Conservation (phyloP, 768 basidiomycete species). For the Naganishia vishniacii region DNA sequence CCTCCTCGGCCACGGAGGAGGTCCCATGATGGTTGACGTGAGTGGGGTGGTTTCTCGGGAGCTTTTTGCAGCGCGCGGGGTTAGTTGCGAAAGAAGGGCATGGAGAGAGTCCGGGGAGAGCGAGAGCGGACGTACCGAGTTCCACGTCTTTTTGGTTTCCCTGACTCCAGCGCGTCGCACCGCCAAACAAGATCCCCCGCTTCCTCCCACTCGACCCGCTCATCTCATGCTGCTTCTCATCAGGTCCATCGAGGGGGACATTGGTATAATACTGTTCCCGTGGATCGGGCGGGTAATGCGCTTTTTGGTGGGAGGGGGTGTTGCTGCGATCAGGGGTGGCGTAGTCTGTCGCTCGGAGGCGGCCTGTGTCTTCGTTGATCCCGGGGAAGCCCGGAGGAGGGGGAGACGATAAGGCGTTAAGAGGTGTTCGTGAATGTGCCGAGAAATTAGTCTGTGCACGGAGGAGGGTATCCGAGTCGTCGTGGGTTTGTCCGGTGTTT, state of each 20-base stretch:
- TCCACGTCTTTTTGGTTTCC: conserved; percentile 16
- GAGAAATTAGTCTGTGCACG: conserved; percentile 12
- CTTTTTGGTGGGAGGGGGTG: neutral
- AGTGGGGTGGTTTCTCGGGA: conserved; percentile 7
- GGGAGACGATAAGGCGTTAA: too few species aligned
- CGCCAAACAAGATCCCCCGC: conserved; percentile 18
- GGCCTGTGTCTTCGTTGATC: conserved; percentile 2
- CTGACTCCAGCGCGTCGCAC: conserved; percentile 17
- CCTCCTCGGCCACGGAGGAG: conserved; percentile 6
- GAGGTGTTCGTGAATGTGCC: conserved; percentile 20
- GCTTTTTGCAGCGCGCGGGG: neutral
- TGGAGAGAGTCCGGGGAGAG: neutral
- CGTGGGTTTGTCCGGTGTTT: neutral
- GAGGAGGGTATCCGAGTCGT: neutral
- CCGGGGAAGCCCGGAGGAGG: neutral
- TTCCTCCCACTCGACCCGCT: conserved; percentile 14
- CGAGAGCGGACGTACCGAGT: conserved; percentile 1
- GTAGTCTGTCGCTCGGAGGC: conserved; percentile 17
- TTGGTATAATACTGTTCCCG: conserved; percentile 6
- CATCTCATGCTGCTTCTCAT: conserved; percentile 3
- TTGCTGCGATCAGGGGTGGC: neutral
- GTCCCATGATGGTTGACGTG: conserved; percentile 2
- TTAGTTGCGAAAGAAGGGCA: too few species aligned
- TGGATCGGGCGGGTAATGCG: conserved; percentile 13
- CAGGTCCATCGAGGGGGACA: conserved; percentile 14